A percentile compares a stretch with the other conserved stretches of the same genome.
These are phyloP conservation scores for Cladorrhinum sp. DNA, from an alignment of 2,329 filamentous ascomycete genomes.

Conservation along the genomic window DNA sequence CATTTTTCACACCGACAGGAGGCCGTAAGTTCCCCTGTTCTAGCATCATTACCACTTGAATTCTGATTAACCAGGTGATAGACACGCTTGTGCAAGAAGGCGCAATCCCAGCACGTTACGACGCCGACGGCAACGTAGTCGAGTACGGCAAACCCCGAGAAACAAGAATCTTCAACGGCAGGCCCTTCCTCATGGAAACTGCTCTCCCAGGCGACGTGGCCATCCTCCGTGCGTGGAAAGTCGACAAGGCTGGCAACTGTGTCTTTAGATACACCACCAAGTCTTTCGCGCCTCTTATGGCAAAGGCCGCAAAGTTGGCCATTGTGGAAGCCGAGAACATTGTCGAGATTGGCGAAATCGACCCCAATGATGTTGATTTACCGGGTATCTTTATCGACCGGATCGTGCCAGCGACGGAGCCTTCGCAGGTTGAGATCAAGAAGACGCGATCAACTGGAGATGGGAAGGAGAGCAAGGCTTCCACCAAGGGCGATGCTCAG, in stretches of 20 bases:
- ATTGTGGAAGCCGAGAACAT: constrained; percentile 87
- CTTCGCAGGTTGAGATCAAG: constrained; percentile 70
- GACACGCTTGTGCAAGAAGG: constrained; percentile 67
- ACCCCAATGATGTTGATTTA: constrained; percentile 71
- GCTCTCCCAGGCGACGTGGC: constrained; percentile 74
- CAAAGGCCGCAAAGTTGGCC: constrained; percentile 72
- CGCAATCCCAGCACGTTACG: constrained; percentile 63
- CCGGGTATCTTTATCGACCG: constrained; percentile 81
- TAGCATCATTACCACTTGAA: neutral
- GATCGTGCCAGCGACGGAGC: constrained; percentile 69
- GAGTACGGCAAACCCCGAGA: constrained; percentile 66
- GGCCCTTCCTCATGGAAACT: constrained; percentile 73
- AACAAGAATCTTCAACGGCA: constrained; percentile 69
- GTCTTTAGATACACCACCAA: constrained; percentile 74
- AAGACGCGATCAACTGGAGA: constrained; percentile 51
- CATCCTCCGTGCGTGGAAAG: constrained; percentile 73
- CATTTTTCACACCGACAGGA: constrained; percentile 77
- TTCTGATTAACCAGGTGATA: constrained; percentile 25
- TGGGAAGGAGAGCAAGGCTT: constrained; percentile 32
- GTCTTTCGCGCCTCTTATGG: constrained; percentile 73
- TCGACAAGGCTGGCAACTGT: constrained; percentile 73
- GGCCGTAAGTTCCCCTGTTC: constrained; percentile 46
- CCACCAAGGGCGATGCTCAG: constrained; percentile 45
- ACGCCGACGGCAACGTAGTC: constrained; percentile 56
- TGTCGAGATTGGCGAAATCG: constrained; percentile 69